Evolutionary conservation across 73 alveolate species (phyloP).

Genomic region (Uronychia setigera): DNA sequence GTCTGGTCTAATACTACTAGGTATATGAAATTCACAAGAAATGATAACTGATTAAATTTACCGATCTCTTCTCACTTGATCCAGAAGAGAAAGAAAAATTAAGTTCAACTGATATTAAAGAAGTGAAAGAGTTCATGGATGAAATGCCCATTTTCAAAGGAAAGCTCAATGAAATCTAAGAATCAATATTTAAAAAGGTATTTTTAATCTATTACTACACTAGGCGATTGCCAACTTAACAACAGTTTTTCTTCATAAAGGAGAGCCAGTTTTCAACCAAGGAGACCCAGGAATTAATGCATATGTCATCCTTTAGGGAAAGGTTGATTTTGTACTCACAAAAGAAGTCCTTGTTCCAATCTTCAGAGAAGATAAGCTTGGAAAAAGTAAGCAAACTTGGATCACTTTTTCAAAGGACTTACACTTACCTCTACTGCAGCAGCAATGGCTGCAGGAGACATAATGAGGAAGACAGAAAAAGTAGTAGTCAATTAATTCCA

Average conservation of each 20-base stretch:
- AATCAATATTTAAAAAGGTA: not conserved
- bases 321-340: not conserved
- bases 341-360: not conserved
- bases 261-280: not conserved
- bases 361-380: not conserved
- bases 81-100: not conserved
- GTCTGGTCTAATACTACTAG: not conserved
- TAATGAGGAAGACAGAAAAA: not conserved
- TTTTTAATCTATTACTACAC: not conserved
- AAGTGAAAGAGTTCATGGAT: not conserved
- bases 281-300: not conserved
- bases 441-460: slow-evolving; percentile 1
- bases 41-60: not conserved
- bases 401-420: not conserved
- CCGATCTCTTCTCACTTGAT: not conserved
- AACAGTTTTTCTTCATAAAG: not conserved
- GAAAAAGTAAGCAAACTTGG: slow-evolving; percentile 1
- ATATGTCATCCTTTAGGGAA: not conserved
- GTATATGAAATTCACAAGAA: not conserved
- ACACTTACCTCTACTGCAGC: not conserved
- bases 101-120: not conserved
- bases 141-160: not conserved
- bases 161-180: not conserved
- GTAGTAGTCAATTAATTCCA: not conserved
- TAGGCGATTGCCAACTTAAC: not conserved